Percentiles rank a stretch among this genome's conserved stretches.
Evolutionary conservation across 495 filamentous ascomycete species (phyloP).

Genomic region (Xylaria grammica): DNA sequence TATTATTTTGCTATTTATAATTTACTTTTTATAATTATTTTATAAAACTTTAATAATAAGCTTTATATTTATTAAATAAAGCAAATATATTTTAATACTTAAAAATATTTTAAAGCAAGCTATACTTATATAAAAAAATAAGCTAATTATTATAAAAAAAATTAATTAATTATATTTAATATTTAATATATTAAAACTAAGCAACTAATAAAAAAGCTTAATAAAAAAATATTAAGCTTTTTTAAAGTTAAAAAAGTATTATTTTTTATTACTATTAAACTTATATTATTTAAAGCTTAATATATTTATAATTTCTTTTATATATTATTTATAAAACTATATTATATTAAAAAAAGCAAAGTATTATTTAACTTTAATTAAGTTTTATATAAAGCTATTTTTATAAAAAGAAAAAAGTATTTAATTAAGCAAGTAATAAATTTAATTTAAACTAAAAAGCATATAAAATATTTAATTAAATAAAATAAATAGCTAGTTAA

Average conservation of each 20-base stretch:
- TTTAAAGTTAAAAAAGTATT: not conserved
- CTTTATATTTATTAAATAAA: not conserved
- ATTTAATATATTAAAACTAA: slow-evolving; percentile 1
- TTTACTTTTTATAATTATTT: no score
- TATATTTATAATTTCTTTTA: not conserved
- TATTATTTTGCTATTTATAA: no score
- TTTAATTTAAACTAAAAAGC: not conserved
- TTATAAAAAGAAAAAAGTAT: not conserved
- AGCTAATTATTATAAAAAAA: not conserved
- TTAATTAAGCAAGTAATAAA: not conserved
- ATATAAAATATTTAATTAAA: not conserved
- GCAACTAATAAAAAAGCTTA: no score
- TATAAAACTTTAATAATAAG: not conserved
- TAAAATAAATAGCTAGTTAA: no score
- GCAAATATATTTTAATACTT: not conserved
- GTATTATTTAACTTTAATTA: not conserved
- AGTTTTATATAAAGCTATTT: not conserved
- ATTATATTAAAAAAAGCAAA: not conserved
- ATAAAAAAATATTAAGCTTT: not conserved
- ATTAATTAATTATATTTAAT: not conserved
- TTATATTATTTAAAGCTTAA: not conserved
- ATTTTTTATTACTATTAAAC: not conserved
- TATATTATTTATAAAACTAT: not conserved
- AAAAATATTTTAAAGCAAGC: not conserved
- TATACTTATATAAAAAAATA: not conserved